Base-by-base conservation (phyloP, 2,329 filamentous ascomycete species). In the Sporothrix humicola region DNA sequence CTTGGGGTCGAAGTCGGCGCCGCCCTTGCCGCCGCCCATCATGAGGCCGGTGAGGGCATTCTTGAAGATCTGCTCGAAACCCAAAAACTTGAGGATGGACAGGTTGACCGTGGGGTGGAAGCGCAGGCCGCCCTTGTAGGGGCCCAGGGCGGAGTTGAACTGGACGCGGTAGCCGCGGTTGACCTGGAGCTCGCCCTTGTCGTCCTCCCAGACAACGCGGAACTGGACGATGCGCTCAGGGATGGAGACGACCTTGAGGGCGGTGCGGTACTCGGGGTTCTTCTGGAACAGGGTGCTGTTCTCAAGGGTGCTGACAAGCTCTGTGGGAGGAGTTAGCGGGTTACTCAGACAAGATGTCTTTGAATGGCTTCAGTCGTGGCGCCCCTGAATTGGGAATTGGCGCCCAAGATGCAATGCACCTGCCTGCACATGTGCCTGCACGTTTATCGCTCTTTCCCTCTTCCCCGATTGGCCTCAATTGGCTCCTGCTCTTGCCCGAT, bases 1-100 rank as follows among this genome's bases (percentile, higher is more conserved):
- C 90, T 98, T 99, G 83, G 96, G 96, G 85, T 98, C 94, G 83
- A 99, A 98, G 87, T 98, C 96, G 82, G 95, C 92, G 80, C 96
- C 96, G 85, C 96, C 96, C 88, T 98, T 98, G 81, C 93, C 96
- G 86, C 96, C 96, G 77, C 96, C 96, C 91, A 99, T 98, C 86
- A 90, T 93, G 81, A 97, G 85, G 81, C 96, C 96, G 76, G 96
- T 98, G 78, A 98, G 87, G 78, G 96, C 96, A 93, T 98, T 98
- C 90, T 98, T 98, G 89, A 98, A 98, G 86, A 95, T 97, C 87
- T 98, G 96, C 90, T 99, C 96, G 81, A 98, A 98, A 77, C 95
- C 96, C 81, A 99, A 89, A 87, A 98, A 98, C 88, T 99, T 99
- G 80, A 99, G 90, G 80, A 92, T 90, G 76, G 88, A 90, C 80